Evolutionary conservation across 1,284 basidiomycete species (phyloP), one percentile per base, ranked within the genome.

Genomic region (Cryptococcus wingfieldii): DNA sequence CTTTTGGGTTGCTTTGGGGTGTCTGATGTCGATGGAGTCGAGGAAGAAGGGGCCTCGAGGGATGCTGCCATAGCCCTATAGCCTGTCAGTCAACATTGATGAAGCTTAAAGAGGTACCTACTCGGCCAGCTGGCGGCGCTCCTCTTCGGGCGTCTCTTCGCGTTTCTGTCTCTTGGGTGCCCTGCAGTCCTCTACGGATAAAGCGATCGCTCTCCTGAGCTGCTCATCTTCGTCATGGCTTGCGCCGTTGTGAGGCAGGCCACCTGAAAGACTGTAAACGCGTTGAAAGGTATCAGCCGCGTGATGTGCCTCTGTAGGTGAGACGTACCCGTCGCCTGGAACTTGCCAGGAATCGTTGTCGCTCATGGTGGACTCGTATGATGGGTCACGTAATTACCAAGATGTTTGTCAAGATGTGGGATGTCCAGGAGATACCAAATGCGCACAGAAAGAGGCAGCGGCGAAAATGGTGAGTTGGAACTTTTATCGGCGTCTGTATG

Each of bases 131-230:
- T 64, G 63, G 16, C 55, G 53, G 3, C 68, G 41, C 53, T 75
- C 73, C 31, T 72, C 71, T 34, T 74, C 71, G 0, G 69, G 70
- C 3, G 69, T 73, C n/a, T 62, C 63, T 4, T 69, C 68, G 13
- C 70, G 56, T 43, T 46, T 61, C 25, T 51, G 58, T 38, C 62
- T 48, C 47, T 69, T 69, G 6, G 67, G 61, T 14, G 60, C 66
- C 52, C 66, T 48, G 5, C 54, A 52, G n/a, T 66, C 64, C 23
- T 57, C 56, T 28, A 68, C 60, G 18, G 69, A 67, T 44, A 61
- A 47, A 0, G 63, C 60, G 31, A 67, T 56, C 3, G 61, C 68
- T 6, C 56, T 42, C 50, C 55, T 55, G 2, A 72, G 53, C 14
- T 71, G 67, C 5, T 65, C 69, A 46, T 75, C 70, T 2, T 71